Percentiles rank a stretch among this genome's conserved stretches.
Evolutionary conservation across 1,284 basidiomycete genomes (phyloP).

Genomic region (Apiotrichum montevideense): DNA sequence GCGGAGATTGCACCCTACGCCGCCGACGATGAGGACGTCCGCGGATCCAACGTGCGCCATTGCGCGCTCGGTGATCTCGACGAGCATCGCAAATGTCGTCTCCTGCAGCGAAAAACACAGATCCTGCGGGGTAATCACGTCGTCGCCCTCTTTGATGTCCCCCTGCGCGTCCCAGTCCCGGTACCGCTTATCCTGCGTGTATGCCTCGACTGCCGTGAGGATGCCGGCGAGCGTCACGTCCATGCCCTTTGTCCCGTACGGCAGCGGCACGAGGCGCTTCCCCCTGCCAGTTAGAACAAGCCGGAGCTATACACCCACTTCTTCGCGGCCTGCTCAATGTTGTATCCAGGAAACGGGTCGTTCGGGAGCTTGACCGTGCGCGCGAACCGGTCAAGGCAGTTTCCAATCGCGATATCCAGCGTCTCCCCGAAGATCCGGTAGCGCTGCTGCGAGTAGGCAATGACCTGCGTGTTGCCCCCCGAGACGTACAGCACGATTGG

Average conservation of each 20-base stretch:
- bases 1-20: conserved; percentile 92
- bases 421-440: conserved; percentile 99
- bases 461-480: conserved; percentile 98
- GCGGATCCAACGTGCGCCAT: conserved; percentile 98
- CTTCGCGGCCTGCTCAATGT: conserved; percentile 94
- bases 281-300: conserved; percentile 35
- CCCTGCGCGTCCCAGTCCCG: conserved; percentile 46
- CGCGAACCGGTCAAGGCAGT: conserved; percentile 96
- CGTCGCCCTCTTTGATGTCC: conserved; percentile 32
- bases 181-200: conserved; percentile 73
- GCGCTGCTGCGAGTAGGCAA: conserved; percentile 93
- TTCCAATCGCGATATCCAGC: conserved; percentile 96
- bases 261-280: conserved; percentile 66
- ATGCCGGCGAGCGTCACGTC: conserved; percentile 93
- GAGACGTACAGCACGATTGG: conserved; percentile 98
- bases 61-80: conserved; percentile 97
- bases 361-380: conserved; percentile 93
- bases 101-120: conserved; percentile 97
- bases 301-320: conserved; percentile 52
- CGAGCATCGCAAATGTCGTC: conserved; percentile 96
- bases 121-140: conserved; percentile 85
- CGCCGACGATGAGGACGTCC: conserved; percentile 95
- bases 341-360: conserved; percentile 95
- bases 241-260: conserved; percentile 99
- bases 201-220: conserved; percentile 78